These are phyloP conservation scores for Dendrobium catenatum DNA, from an alignment of 106 monocot species.

Conservation along the genomic window DNA sequence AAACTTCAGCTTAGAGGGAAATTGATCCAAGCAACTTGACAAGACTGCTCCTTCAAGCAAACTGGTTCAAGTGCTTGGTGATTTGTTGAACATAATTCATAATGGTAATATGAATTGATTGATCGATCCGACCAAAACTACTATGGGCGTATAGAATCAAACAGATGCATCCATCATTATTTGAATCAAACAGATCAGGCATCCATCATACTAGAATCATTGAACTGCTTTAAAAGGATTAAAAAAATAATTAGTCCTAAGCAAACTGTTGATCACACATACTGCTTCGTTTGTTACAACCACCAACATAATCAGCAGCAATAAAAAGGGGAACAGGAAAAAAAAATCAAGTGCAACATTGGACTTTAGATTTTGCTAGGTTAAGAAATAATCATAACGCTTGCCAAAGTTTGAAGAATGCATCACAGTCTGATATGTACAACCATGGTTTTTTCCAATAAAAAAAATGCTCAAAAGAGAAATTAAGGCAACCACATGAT, in stretches of 20 bases:
- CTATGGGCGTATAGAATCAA: too few relatives aligned
- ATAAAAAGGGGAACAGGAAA: neutral
- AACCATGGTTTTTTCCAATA: too few relatives aligned
- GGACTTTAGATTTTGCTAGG: neutral
- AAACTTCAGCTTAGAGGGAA: too few relatives aligned
- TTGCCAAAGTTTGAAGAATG: neutral
- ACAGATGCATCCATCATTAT: too few relatives aligned
- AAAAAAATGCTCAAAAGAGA: neutral
- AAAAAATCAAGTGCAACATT: neutral
- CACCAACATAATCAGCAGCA: neutral
- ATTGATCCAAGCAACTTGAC: too few relatives aligned
- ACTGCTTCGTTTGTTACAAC: neutral
- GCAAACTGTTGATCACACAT: neutral
- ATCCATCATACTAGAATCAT: too few relatives aligned
- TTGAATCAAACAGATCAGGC: too few relatives aligned
- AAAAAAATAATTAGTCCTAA: neutral
- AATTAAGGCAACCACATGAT: neutral
- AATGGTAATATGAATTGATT: too few relatives aligned
- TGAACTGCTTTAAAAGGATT: neutral
- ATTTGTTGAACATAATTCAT: too few relatives aligned
- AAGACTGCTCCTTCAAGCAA: too few relatives aligned
- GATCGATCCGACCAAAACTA: too few relatives aligned
- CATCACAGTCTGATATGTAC: neutral
- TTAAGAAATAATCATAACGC: neutral
- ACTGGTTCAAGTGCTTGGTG: too few relatives aligned